Percentiles rank a stretch among this genome's conserved stretches.
Evolutionary conservation across 1,139 yeast genomes (phyloP).

Genomic region (Yamadazyma blattariae): DNA sequence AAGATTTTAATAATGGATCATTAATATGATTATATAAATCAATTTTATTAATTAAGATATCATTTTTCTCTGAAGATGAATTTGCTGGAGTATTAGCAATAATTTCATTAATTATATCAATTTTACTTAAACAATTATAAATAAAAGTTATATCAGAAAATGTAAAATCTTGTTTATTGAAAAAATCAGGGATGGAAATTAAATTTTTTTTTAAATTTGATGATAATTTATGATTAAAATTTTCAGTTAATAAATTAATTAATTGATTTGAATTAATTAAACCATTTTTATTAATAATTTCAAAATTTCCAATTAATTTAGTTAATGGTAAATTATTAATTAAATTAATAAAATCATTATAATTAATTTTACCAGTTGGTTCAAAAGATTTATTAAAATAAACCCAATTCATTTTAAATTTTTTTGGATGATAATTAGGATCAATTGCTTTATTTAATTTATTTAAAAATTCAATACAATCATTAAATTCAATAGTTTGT

Average conservation of each 20-base stretch:
- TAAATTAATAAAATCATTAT: conserved; percentile 40
- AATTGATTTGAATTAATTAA: conserved; percentile 32
- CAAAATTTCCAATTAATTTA: conserved; percentile 46
- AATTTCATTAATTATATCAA: conserved; percentile 56
- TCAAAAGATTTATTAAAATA: conserved; percentile 43
- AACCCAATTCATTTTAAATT: conserved; percentile 43
- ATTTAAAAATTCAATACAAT: conserved; percentile 38
- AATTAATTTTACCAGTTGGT: conserved; percentile 38
- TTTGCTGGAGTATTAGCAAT: conserved; percentile 56
- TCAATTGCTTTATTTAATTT: conserved; percentile 42
- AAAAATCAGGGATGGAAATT: conserved; percentile 35
- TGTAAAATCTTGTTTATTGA: conserved; percentile 32
- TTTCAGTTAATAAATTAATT: conserved; percentile 32
- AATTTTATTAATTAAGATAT: conserved; percentile 40
- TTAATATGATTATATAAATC: conserved; percentile 47
- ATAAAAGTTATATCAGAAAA: conserved; percentile 43
- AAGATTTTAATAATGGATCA: conserved; percentile 50
- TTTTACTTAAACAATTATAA: conserved; percentile 42
- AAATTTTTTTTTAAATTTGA: conserved; percentile 36
- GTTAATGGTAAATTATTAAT: conserved; percentile 46
- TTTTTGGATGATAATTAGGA: conserved; percentile 41
- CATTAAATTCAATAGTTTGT: conserved; percentile 36
- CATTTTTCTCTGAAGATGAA: conserved; percentile 42
- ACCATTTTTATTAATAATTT: conserved; percentile 36
- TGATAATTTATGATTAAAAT: conserved; percentile 43